These are phyloP conservation scores for Fragilariopsis cylindrus DNA, from an alignment of 108 stramenopile species.

Conservation along the genomic window DNA sequence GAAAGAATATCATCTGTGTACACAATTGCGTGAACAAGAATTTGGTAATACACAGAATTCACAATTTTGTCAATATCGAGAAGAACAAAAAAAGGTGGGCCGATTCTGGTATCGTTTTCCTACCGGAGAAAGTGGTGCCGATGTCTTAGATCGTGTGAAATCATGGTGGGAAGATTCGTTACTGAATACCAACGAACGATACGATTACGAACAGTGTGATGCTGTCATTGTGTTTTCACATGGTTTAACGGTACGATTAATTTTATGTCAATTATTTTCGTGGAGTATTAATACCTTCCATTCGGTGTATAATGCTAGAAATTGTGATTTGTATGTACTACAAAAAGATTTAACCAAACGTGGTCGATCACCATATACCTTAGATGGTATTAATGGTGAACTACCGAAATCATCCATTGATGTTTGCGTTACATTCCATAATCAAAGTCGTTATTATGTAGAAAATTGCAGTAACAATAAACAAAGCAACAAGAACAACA, in stretches of 20 bases:
- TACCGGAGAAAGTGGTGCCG: conserved; percentile 52
- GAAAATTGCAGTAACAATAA: neutral
- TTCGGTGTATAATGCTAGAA: conserved; percentile 44
- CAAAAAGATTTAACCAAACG: conserved; percentile 35
- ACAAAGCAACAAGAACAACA: neutral
- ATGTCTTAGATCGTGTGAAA: conserved; percentile 55
- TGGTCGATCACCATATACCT: conserved; percentile 40
- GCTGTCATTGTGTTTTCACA: conserved; percentile 49
- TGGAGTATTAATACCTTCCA: conserved; percentile 44
- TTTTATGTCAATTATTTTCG: conserved; percentile 39
- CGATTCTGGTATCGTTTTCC: conserved; percentile 64
- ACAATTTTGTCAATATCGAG: conserved; percentile 26
- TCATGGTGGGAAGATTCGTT: conserved; percentile 56
- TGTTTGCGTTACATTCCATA: conserved; percentile 14
- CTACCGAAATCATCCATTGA: conserved; percentile 37
- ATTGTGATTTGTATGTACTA: conserved; percentile 42
- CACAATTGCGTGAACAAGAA: conserved; percentile 48
- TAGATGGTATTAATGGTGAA: conserved; percentile 32
- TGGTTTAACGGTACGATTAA: conserved; percentile 48
- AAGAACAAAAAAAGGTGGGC: conserved; percentile 46
- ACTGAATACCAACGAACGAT: conserved; percentile 38
- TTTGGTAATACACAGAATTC: conserved; percentile 51
- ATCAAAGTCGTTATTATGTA: neutral
- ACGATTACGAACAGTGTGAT: conserved; percentile 37
- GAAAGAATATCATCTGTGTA: conserved; percentile 33